Base-by-base conservation (phyloP, 371 early-diverging fungal genomes). In the Chytridiales sp. region DNA sequence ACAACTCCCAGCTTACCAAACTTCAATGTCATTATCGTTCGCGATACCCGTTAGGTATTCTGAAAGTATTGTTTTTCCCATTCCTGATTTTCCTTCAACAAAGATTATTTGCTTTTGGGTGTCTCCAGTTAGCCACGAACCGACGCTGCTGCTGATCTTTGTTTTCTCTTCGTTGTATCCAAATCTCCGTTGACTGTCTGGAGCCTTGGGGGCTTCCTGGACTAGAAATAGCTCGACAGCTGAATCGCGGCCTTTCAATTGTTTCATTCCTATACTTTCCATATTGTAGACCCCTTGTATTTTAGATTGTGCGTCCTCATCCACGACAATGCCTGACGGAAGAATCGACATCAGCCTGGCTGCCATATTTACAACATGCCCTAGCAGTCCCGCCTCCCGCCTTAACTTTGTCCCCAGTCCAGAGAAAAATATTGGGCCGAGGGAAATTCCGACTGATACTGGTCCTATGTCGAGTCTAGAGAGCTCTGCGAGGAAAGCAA, bases 331-430 rank as follows among this genome's bases (percentile, higher is more conserved):
- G n/a, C n/a, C n/a, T n/a, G n/a, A n/a, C n/a, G n/a, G n/a, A n/a
- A n/a, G n/a, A n/a, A n/a, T n/a, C n/a, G n/a, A 52, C 64, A 64
- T 64, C 36, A 64, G 43, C 31, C 64, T 22, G 8, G 64, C 64
- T 3, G 64, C 64, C 21, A 64, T 42, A 43, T 53, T 54, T 3
- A 64, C 64, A 36, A 64, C 64, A 27, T 64, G 58, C 38, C 64
- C n/a, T n/a, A 64, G 52, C 5, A 64, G 59, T 21, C 64, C 64
- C 17, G 64, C 64, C 42, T 64, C 64, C 36, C 58, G 50, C 4
- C 64, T 49, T 42, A 54, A 52, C 21, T 15, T 6, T 19, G 42
- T 64, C 31, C 64, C 64, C 43, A 64, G 58, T 21, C 49, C 58
- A n/a, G 58, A 58, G 39, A 64, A 64, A 4, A 64, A 53, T 35